Evolutionary conservation across 2,329 filamentous ascomycete species (phyloP).

Genomic region (Phoma herbarum): DNA sequence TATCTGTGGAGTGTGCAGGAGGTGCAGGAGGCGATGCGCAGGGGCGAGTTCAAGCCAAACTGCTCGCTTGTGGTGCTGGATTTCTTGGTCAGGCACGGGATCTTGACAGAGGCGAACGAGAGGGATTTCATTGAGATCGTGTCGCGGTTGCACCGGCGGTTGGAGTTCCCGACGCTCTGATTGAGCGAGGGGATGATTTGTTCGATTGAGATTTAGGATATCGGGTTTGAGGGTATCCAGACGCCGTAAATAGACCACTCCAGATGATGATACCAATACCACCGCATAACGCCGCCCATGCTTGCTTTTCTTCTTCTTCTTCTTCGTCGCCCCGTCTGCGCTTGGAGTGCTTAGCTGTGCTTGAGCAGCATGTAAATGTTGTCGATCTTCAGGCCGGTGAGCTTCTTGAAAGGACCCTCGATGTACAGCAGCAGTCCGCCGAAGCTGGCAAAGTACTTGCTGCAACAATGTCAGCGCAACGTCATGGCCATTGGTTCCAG

Average conservation of each 20-base stretch:
- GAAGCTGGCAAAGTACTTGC: constrained; percentile 93
- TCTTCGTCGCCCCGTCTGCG: neutral
- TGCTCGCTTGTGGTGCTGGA: constrained; percentile 85
- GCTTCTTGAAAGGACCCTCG: constrained; percentile 94
- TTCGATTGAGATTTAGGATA: constrained; percentile 20
- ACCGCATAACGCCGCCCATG: constrained; percentile 47
- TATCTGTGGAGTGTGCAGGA: constrained; percentile 79
- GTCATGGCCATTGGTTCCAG: neutral
- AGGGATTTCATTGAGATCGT: constrained; percentile 78
- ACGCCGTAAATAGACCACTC: constrained; percentile 42
- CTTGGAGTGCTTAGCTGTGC: constrained; percentile 65
- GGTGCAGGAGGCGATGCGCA: constrained; percentile 72
- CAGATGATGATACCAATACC: constrained; percentile 42
- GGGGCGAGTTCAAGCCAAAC: constrained; percentile 90
- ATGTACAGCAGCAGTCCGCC: constrained; percentile 90
- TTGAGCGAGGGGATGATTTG: constrained; percentile 15
- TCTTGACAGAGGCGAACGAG: constrained; percentile 82
- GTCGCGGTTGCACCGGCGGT: constrained; percentile 75
- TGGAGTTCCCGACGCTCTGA: constrained; percentile 73
- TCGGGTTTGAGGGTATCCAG: constrained; percentile 40
- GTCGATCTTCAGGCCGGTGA: constrained; percentile 90
- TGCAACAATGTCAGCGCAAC: constrained; percentile 54
- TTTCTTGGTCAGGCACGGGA: constrained; percentile 86
- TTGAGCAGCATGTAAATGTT: constrained; percentile 93
- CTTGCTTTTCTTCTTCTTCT: constrained; percentile 24